A percentile compares a stretch with the other conserved stretches of the same genome.
These are phyloP conservation scores for Syzygium malaccense DNA, from an alignment of 441 rosid species.

Conservation along the genomic window DNA sequence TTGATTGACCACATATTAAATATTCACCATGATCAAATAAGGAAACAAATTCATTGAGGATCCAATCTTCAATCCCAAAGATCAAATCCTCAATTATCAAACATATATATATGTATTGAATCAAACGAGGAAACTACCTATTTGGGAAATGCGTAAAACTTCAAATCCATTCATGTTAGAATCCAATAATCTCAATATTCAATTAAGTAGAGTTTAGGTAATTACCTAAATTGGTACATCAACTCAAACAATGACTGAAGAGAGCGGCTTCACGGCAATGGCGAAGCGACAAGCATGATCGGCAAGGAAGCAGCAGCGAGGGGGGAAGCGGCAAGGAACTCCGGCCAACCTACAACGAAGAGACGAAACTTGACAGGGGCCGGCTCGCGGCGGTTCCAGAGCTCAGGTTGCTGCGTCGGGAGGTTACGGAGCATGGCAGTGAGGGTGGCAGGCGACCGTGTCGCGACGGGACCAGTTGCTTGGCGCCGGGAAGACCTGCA, in stretches of 20 bases:
- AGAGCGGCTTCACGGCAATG: not conserved
- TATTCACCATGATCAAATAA: not conserved
- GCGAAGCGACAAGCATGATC: too few relatives aligned
- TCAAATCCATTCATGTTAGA: not conserved
- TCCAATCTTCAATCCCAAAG: not conserved
- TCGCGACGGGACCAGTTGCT: not conserved
- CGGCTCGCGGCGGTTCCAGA: too few relatives aligned
- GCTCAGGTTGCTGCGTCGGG: not conserved
- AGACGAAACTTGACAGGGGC: too few relatives aligned
- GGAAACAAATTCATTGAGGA: not conserved
- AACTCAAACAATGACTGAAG: not conserved
- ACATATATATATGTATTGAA: not conserved
- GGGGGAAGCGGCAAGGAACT: too few relatives aligned
- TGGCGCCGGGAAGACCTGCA: too few relatives aligned
- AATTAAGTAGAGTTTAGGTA: not conserved
- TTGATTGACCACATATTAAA: not conserved
- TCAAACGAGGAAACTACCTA: not conserved
- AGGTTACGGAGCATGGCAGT: not conserved
- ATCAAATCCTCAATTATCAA: not conserved
- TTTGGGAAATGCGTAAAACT: too few relatives aligned
- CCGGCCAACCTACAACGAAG: too few relatives aligned
- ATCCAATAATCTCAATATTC: not conserved
- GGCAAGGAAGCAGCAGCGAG: too few relatives aligned
- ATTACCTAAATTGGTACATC: not conserved
- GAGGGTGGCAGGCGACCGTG: not conserved